Evolutionary conservation across 1,284 basidiomycete genomes (phyloP).

Genomic region (Ceratobasidium sp.): DNA sequence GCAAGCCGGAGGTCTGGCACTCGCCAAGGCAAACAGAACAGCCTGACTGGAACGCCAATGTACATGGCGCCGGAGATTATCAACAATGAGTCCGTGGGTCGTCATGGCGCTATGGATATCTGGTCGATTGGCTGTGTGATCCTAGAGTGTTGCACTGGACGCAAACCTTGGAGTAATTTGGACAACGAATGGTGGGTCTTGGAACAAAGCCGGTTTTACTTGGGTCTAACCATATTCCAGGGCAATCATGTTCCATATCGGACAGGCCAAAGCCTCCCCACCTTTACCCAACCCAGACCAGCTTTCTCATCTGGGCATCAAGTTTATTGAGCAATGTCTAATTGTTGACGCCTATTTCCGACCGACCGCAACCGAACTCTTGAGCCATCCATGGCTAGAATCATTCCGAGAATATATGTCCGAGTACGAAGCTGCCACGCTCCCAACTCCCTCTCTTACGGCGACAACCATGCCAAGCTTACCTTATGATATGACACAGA

Average conservation of each 20-base stretch:
- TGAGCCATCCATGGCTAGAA: constrained; percentile 91
- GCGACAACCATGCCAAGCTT: constrained; percentile 46
- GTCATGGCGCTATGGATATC: constrained; percentile 97
- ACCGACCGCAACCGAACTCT: constrained; percentile 84
- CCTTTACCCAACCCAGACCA: constrained; percentile 92
- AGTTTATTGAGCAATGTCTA: constrained; percentile 92
- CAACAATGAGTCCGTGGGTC: constrained; percentile 85
- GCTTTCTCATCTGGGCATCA: constrained; percentile 88
- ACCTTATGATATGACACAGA: constrained; percentile 58
- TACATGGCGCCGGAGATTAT: constrained; percentile 99
- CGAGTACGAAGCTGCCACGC: constrained; percentile 59
- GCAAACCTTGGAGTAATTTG: constrained; percentile 97
- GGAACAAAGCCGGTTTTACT: neutral
- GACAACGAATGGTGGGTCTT: constrained; percentile 93
- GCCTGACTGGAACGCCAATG: constrained; percentile 97
- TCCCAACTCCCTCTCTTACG: constrained; percentile 33
- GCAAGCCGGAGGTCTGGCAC: constrained; percentile 58
- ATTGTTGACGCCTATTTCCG: constrained; percentile 86
- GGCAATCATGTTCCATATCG: constrained; percentile 99
- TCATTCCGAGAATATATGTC: constrained; percentile 73
- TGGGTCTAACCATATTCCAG: constrained; percentile 51
- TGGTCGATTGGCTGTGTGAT: constrained; percentile 98
- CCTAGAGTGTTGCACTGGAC: constrained; percentile 94
- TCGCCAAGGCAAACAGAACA: constrained; percentile 64
- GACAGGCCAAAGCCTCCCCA: constrained; percentile 95